phyloP scores from a whole-genome alignment of 768 basidiomycete genomes.

The Suillus fuscotomentosus region DNA sequence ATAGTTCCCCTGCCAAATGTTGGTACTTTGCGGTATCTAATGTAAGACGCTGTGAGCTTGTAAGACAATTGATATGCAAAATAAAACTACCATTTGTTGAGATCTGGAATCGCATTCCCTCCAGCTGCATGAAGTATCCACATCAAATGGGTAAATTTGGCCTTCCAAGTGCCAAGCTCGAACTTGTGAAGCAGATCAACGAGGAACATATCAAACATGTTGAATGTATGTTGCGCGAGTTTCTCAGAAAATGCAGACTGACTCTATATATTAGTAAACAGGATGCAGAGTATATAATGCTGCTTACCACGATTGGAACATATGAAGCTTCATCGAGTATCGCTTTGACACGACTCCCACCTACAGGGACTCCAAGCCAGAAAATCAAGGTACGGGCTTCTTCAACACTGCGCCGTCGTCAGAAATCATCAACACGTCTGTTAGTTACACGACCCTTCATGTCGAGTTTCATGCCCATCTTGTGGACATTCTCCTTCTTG shows the following conservation, averaged over 20 bases:
- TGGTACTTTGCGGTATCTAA: slow-evolving; percentile 13
- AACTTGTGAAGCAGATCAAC: slow-evolving; percentile 20
- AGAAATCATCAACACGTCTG: neutral
- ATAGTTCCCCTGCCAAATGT: slow-evolving; percentile 12
- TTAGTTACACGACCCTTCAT: neutral
- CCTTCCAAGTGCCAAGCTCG: slow-evolving; percentile 23
- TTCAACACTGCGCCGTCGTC: neutral
- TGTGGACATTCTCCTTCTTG: neutral
- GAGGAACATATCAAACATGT: slow-evolving; percentile 11
- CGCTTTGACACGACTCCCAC: slow-evolving; percentile 22
- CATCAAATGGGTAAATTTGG: slow-evolving; percentile 27
- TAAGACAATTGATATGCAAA: neutral
- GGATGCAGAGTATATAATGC: too few relatives aligned
- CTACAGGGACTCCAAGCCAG: slow-evolving; percentile 13
- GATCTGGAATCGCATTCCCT: neutral
- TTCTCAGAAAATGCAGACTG: slow-evolving; percentile 9
- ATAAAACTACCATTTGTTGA: neutral
- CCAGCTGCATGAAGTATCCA: neutral
- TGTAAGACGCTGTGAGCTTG: slow-evolving; percentile 1
- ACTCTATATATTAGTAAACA: neutral
- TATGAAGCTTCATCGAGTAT: slow-evolving; percentile 26
- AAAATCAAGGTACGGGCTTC: slow-evolving; percentile 7
- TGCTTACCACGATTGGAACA: slow-evolving; percentile 20
- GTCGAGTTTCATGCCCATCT: slow-evolving; percentile 14
- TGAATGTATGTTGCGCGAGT: slow-evolving; percentile 5